Evolutionary conservation across 805 yeast genomes (phyloP).

Genomic region (Saturnispora dispora): DNA sequence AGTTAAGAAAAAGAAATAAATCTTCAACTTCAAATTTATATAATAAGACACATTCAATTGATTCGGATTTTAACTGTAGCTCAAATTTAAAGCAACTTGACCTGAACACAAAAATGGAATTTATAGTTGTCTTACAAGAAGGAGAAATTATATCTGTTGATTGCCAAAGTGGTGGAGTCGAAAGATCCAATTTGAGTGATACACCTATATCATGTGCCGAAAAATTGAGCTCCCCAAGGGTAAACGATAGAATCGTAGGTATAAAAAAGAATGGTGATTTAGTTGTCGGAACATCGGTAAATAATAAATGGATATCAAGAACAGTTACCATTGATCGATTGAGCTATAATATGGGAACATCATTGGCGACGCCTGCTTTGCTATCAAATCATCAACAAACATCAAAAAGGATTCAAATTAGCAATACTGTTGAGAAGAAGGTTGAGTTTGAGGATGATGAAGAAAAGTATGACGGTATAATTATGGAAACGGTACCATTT

Average conservation of each 20-base stretch:
- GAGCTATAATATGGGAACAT: slow-evolving; percentile 35
- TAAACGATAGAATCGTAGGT: slow-evolving; percentile 61
- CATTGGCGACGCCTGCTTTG: slow-evolving; percentile 31
- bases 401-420: slow-evolving; percentile 8
- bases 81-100: slow-evolving; percentile 23
- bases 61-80: slow-evolving; percentile 26
- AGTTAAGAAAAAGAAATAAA: background rate
- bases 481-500: slow-evolving; percentile 51
- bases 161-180: slow-evolving; percentile 39
- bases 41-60: slow-evolving; percentile 23
- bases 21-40: background rate
- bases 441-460: slow-evolving; percentile 12
- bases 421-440: background rate
- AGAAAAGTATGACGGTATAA: slow-evolving; percentile 12
- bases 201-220: slow-evolving; percentile 41
- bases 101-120: slow-evolving; percentile 31
- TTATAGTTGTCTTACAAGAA: slow-evolving; percentile 41
- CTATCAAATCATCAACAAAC: slow-evolving; percentile 18
- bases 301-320: slow-evolving; percentile 56
- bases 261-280: slow-evolving; percentile 41
- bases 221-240: slow-evolving; percentile 58
- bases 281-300: slow-evolving; percentile 54
- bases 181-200: slow-evolving; percentile 26
- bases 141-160: slow-evolving; percentile 44
- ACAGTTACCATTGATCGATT: slow-evolving; percentile 39